These are phyloP conservation scores for Boletus huronensis DNA, from an alignment of 768 basidiomycete genomes.

Conservation along the genomic window DNA sequence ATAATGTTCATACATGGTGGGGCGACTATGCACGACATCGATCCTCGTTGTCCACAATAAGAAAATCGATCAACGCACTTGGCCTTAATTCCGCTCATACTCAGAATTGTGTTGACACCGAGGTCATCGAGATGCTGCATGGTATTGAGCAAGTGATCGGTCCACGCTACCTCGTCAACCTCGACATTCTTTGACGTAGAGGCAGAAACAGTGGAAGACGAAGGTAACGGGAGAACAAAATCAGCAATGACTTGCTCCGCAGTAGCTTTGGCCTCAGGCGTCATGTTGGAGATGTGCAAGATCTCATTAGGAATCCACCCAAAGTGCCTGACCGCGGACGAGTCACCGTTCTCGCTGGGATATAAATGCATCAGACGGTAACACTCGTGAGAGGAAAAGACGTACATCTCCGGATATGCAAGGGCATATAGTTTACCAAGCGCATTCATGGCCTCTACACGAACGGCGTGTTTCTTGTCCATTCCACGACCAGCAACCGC, in stretches of 20 bases:
- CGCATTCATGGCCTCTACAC: constrained; percentile 70
- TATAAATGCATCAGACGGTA: not conserved
- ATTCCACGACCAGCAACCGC: constrained; percentile 65
- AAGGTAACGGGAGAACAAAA: constrained; percentile 80
- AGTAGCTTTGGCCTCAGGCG: constrained; percentile 55
- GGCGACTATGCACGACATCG: constrained; percentile 47
- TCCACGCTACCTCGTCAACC: constrained; percentile 81
- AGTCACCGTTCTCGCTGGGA: constrained; percentile 74
- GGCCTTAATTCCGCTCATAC: constrained; percentile 59
- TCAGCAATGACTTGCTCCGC: constrained; percentile 69
- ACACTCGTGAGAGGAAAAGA: not conserved
- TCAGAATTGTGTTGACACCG: constrained; percentile 53
- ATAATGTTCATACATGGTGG: constrained; percentile 66
- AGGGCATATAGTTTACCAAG: constrained; percentile 75
- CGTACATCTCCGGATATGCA: constrained; percentile 90
- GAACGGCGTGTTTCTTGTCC: constrained; percentile 80
- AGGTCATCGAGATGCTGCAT: constrained; percentile 67
- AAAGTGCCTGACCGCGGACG: constrained; percentile 72
- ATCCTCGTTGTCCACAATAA: not conserved
- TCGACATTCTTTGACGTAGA: constrained; percentile 48
- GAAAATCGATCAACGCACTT: constrained; percentile 38
- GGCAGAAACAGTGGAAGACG: constrained; percentile 33
- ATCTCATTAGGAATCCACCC: constrained; percentile 88
- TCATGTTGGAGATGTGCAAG: constrained; percentile 50
- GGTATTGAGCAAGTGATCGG: constrained; percentile 71